phyloP scores from a whole-genome alignment of 2,329 filamentous ascomycete species.

The Hysterium pulicare region DNA sequence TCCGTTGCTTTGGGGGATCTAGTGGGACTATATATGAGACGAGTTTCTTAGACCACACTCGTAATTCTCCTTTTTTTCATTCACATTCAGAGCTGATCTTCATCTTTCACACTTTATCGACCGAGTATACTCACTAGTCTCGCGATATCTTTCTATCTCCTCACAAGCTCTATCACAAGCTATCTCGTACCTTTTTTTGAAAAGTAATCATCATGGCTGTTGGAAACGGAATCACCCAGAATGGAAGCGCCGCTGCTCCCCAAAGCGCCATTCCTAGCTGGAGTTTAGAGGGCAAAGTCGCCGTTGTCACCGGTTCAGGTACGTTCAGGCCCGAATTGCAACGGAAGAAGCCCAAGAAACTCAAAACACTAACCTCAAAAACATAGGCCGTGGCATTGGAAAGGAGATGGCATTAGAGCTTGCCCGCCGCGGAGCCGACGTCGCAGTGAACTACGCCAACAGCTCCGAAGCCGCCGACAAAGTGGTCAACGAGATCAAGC shows the following conservation, averaged over 20 bases:
- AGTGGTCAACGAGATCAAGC: conserved; percentile 64
- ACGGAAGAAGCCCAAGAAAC: too few relatives aligned
- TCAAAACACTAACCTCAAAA: neutral
- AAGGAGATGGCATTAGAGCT: conserved; percentile 65
- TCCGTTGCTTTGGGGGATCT: too few relatives aligned
- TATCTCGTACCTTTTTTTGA: too few relatives aligned
- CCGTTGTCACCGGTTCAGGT: conserved; percentile 53
- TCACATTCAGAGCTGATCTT: too few relatives aligned
- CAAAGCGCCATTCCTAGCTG: conserved; percentile 41
- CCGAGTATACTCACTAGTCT: too few relatives aligned
- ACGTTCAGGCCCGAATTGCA: conserved; percentile 15
- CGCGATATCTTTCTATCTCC: too few relatives aligned
- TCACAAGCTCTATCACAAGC: too few relatives aligned
- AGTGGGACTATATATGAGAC: too few relatives aligned
- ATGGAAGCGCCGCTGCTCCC: conserved; percentile 2
- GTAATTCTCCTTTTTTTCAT: too few relatives aligned
- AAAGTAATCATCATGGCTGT: conserved; percentile 41
- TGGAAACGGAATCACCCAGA: conserved; percentile 6
- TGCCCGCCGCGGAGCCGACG: conserved; percentile 62
- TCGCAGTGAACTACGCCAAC: conserved; percentile 67
- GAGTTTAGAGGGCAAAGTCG: conserved; percentile 54
- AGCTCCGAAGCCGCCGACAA: conserved; percentile 61
- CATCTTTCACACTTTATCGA: too few relatives aligned
- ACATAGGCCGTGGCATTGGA: conserved; percentile 60
- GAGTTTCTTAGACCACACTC: too few relatives aligned